Conservation (phyloP, 1,284 basidiomycete species). For the Apiotrichum domesticum region DNA sequence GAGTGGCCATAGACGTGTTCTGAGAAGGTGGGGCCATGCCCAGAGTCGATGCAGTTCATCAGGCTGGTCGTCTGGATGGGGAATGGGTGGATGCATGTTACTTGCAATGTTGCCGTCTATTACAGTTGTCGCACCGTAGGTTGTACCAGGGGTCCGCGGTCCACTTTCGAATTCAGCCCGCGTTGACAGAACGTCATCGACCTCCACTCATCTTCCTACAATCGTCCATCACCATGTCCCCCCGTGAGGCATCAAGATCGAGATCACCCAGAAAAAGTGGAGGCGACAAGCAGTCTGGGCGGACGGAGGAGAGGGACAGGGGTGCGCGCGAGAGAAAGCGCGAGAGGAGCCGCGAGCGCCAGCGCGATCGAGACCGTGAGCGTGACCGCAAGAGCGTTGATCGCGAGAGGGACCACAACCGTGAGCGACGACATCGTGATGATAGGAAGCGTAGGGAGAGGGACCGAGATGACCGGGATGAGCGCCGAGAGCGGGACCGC, state of each 20-base stretch:
- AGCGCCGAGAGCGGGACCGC: background rate
- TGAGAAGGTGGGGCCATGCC: too few relatives aligned
- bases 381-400: slow-evolving; percentile 1
- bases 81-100: too few relatives aligned
- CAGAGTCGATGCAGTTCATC: too few relatives aligned
- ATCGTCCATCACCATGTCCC: too few relatives aligned
- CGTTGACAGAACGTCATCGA: too few relatives aligned
- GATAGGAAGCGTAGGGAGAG: background rate
- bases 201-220: too few relatives aligned
- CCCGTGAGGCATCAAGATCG: background rate
- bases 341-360: background rate
- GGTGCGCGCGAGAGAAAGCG: background rate
- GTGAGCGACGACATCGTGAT: slow-evolving; percentile 1
- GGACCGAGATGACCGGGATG: background rate
- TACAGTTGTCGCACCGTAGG: too few relatives aligned
- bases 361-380: background rate
- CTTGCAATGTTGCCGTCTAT: too few relatives aligned
- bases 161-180: too few relatives aligned
- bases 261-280: background rate
- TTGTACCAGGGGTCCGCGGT: too few relatives aligned
- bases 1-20: slow-evolving; percentile 9
- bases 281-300: background rate
- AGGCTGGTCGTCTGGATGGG: too few relatives aligned
- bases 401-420: background rate
- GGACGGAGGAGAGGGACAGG: background rate